A percentile compares a stretch with the other conserved stretches of the same genome.
Conservation (phyloP, 345 rosid species). For the Kandelia obovata region DNA sequence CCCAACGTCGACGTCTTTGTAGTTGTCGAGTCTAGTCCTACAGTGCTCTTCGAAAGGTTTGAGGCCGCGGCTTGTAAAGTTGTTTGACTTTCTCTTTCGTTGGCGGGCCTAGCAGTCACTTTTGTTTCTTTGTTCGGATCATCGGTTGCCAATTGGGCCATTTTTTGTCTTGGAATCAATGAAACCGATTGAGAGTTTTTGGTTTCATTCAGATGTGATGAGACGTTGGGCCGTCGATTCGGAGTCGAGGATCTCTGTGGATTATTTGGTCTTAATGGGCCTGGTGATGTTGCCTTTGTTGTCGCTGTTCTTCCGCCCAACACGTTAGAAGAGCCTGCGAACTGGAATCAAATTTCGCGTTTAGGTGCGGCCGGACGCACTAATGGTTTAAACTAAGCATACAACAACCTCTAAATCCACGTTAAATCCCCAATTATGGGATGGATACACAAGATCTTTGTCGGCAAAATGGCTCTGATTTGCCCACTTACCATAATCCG, state of each 20-base stretch:
- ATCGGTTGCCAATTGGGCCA: constrained; percentile 3
- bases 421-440: too few species aligned
- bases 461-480: too few species aligned
- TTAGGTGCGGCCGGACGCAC: too few species aligned
- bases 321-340: constrained; percentile 29
- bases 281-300: constrained; percentile 20
- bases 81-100: constrained; percentile 7
- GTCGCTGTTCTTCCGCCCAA: constrained; percentile 4
- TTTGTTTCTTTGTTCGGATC: constrained; percentile 4
- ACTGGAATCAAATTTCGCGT: constrained; percentile 16
- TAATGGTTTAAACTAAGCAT: too few species aligned
- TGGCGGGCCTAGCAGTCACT: not conserved
- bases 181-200: constrained; percentile 10
- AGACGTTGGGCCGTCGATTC: constrained; percentile 20
- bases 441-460: too few species aligned
- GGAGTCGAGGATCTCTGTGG: constrained; percentile 28
- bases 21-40: too few species aligned
- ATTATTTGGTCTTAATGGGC: constrained; percentile 24
- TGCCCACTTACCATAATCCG: too few species aligned
- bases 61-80: constrained; percentile 13
- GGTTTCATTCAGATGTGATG: constrained; percentile 9
- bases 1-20: too few species aligned
- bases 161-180: constrained; percentile 13
- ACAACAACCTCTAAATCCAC: too few species aligned
- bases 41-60: constrained; percentile 19